Percentiles rank a stretch among this genome's conserved stretches.
Evolutionary conservation across 176 grass and related monocot species (phyloP).

Genomic region (Carex cristatella): DNA sequence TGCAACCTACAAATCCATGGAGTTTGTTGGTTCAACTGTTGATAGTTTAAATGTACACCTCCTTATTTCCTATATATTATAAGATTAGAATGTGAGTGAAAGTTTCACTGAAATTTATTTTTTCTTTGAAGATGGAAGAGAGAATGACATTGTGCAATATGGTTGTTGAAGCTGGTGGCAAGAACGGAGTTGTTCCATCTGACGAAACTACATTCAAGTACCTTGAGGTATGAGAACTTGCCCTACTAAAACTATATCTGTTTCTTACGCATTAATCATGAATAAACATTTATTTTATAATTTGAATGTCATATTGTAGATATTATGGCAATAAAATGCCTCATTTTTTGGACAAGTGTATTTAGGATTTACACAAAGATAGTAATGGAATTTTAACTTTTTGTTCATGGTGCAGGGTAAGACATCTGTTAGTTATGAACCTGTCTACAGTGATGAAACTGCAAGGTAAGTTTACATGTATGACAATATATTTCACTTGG

Average conservation of each 20-base stretch:
- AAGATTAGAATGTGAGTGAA: constrained; percentile 3
- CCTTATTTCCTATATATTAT: constrained; percentile 4
- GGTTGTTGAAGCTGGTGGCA: constrained; percentile 91
- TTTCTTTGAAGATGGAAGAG: constrained; percentile 74
- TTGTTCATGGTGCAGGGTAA: constrained; percentile 48
- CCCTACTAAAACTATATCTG: not conserved
- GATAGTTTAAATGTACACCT: constrained; percentile 54
- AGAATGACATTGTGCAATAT: constrained; percentile 94
- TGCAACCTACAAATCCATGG: constrained; percentile 70
- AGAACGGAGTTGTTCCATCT: constrained; percentile 78
- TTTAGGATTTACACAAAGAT: constrained; percentile 22
- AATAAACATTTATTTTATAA: not conserved
- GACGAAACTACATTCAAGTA: constrained; percentile 91
- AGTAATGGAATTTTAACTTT: not conserved
- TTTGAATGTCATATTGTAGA: constrained; percentile 10
- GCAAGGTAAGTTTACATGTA: constrained; percentile 54
- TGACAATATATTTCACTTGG: constrained; percentile 4
- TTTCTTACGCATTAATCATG: not conserved
- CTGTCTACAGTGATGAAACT: constrained; percentile 73
- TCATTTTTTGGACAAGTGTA: not conserved
- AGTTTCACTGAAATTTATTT: constrained; percentile 6
- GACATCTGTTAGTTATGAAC: constrained; percentile 52
- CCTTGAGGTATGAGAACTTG: constrained; percentile 57
- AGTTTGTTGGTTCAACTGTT: constrained; percentile 30
- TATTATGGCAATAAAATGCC: not conserved